Evolutionary conservation across 78 protist species (phyloP), one percentile per base, ranked within the genome.

Genomic region (Chrysochromulina tobinii): DNA sequence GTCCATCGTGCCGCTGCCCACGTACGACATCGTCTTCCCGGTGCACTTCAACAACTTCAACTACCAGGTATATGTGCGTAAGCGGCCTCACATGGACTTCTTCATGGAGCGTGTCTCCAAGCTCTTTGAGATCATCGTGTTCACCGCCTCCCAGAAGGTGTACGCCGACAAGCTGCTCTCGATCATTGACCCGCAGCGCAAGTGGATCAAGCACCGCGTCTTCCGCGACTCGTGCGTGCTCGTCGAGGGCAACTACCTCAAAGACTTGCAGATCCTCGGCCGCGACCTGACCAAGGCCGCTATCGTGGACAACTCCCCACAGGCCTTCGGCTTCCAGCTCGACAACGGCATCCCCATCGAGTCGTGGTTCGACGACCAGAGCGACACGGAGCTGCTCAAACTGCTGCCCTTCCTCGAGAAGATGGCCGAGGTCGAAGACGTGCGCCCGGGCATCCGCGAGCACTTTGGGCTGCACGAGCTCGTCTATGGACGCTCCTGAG

Each of bases 231-330:
- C 97, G 21, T 98, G 99, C 92, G 92, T 94, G 8, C 59, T 77
- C 54, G 92, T 96, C 17, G 92, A 92, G 38, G 97, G 98, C 54
- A 95, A 90, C 91, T 97, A 93, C 77, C 67, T 98, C 75, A 98
- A 98, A 89, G 98, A 98, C 89, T 90, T 98, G 58, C n/a, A 91
- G 8, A 61, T 95, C 38, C 77, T 98, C 15, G 98, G 96, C 1
- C 93, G 98, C 23, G 98, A 97, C 59, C 77, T 98, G 15, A 12
- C 87, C 48, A 81, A 68, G n/a, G 89, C 91, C 4, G 81, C 93
- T 48, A 94, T 98, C 25, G 90, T 98, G 51, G 99, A 98, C 91
- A 98, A 98, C 75, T 91, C 96, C 38, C 99, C 99, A 8, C 97
- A 94, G 50, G 97, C 98, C 0, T 98, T 94, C 81, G 95, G 96